Conservation (phyloP, 768 basidiomycete genomes). For the Russula foetens region DNA sequence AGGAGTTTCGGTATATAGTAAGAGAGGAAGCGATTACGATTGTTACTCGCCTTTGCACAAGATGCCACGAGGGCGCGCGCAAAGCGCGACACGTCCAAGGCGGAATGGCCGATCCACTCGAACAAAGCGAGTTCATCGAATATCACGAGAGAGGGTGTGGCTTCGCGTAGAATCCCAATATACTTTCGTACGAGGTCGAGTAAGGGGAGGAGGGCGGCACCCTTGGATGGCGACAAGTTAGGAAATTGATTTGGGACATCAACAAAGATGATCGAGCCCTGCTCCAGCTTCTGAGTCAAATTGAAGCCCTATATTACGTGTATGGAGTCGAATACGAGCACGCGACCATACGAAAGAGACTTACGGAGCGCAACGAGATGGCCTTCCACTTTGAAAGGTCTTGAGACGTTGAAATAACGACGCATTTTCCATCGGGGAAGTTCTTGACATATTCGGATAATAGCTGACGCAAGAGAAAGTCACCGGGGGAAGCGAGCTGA, state of each 20-base stretch:
- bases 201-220: conserved; percentile 19
- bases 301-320: conserved; percentile 10
- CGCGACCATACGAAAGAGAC: conserved; percentile 22
- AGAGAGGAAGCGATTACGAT: neutral
- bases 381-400: conserved; percentile 53
- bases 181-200: conserved; percentile 11
- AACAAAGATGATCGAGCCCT: conserved; percentile 40
- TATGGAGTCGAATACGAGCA: neutral
- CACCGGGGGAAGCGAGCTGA: conserved; percentile 59
- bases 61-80: conserved; percentile 47
- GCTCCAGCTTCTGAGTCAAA: conserved; percentile 9
- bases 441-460: conserved; percentile 46
- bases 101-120: conserved; percentile 61
- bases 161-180: conserved; percentile 4
- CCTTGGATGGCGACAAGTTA: conserved; percentile 11
- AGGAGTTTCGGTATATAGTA: neutral
- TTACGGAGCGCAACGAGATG: conserved; percentile 54
- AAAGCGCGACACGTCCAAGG: conserved; percentile 46
- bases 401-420: conserved; percentile 54
- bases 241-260: conserved; percentile 38
- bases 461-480: conserved; percentile 58
- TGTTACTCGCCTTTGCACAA: conserved; percentile 44
- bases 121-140: conserved; percentile 64
- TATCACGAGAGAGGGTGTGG: conserved; percentile 39
- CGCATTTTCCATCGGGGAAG: conserved; percentile 26